These are phyloP conservation scores for Crucibulum laeve DNA, from an alignment of 768 basidiomycete species.

Conservation along the genomic window DNA sequence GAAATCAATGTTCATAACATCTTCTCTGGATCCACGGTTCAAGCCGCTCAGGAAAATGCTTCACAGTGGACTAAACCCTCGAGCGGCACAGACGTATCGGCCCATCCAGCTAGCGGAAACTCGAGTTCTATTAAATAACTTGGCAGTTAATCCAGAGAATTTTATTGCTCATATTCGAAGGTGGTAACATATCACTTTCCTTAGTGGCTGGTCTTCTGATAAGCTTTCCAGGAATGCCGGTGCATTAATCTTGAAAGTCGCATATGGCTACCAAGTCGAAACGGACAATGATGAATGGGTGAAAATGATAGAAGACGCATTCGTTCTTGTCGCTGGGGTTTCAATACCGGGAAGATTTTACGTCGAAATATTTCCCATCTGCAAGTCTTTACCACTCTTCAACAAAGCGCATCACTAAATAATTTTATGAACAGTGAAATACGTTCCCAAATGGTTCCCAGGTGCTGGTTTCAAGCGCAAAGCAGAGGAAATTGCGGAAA, in stretches of 20 bases:
- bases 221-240: slow-evolving; percentile 23
- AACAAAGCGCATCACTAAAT: neutral
- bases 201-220: slow-evolving; percentile 1
- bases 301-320: slow-evolving; percentile 22
- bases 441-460: slow-evolving; percentile 38
- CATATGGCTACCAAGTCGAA: slow-evolving; percentile 35
- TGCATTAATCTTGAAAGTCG: slow-evolving; percentile 29
- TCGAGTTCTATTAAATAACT: slow-evolving; percentile 19
- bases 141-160: slow-evolving; percentile 22
- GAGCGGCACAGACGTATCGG: slow-evolving; percentile 26
- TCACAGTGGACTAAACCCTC: slow-evolving; percentile 29
- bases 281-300: slow-evolving; percentile 29
- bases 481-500: slow-evolving; percentile 12
- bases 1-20: slow-evolving; percentile 24
- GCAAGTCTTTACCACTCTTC: slow-evolving; percentile 17
- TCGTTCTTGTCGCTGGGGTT: slow-evolving; percentile 17
- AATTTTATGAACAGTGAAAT: slow-evolving; percentile 28
- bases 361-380: slow-evolving; percentile 34
- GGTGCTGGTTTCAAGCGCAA: slow-evolving; percentile 34
- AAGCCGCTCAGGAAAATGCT: slow-evolving; percentile 31
- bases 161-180: slow-evolving; percentile 24
- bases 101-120: slow-evolving; percentile 25
- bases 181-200: slow-evolving; percentile 12
- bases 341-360: slow-evolving; percentile 28
- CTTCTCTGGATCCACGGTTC: slow-evolving; percentile 25